Evolutionary conservation across 108 stramenopile species (phyloP), one percentile per base, ranked within the genome.

Genomic region (Cyclotella choctawhatcheeana): DNA sequence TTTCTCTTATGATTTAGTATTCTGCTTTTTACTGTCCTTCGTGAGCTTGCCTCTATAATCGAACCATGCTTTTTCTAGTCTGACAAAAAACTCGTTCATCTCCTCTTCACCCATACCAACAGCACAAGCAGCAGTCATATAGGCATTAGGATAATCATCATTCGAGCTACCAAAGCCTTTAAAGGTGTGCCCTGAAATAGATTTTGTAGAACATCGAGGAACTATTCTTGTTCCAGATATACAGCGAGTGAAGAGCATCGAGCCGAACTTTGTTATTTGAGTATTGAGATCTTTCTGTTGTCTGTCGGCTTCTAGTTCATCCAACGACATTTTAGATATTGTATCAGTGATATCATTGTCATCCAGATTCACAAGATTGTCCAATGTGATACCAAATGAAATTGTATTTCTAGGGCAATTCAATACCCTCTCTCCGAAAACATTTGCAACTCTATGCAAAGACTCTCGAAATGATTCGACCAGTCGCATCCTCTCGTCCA

Each of bases 201-300:
- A 64, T 73, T 93, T 91, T 8, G 45, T 55, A 61, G 84, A 73
- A 27, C 54, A 72, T 5, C 81, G 74, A 3, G 93, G 84, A 44
- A 96, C 86, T 13, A 96, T 87, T 2, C 95, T 73, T 20, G 92
- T 92, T 17, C 99, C 99, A 31, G 95, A 96, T 6, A 99, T 97
- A 69, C 97, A 96, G 2, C 99, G 88, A 24, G 86, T 92, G 73
- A 99, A 99, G 18, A 99, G 84, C 97, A 99, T 98, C 27, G 97
- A 89, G 31, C 99, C 99, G 65, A 99, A 92, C 60, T 83, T 83
- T 16, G 97, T 91, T 56, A 90, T 79, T 17, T 81, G 69, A 33
- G 80, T 81, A 25, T 71, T 87, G 59, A 71, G 27, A 31, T 71
- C 44, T 35, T 43, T 45, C 44, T 26, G 44, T 40, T 16, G 58